Conservation (phyloP, 2,329 filamentous ascomycete genomes). For the Cladosporium cucumerinum region DNA sequence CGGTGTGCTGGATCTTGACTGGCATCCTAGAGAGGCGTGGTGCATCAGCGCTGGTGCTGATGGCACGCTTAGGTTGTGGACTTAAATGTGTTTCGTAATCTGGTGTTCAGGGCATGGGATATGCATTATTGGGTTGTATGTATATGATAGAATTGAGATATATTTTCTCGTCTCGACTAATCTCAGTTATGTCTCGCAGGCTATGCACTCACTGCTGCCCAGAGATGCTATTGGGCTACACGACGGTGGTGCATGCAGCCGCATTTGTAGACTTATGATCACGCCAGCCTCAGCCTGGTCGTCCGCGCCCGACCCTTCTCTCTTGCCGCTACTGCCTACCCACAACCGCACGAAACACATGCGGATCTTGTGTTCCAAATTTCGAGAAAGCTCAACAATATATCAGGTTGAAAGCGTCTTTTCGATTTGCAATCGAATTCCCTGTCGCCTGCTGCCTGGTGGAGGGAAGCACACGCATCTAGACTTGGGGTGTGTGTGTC, state of each 20-base stretch:
- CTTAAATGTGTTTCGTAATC: conserved; percentile 23
- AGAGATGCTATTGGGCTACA: neutral
- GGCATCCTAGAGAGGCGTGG: conserved; percentile 95
- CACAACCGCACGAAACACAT: no score
- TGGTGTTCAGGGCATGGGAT: neutral
- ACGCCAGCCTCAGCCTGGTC: neutral
- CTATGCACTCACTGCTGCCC: neutral
- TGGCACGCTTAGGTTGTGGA: conserved; percentile 88
- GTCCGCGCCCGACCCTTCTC: no score
- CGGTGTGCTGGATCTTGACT: conserved; percentile 90
- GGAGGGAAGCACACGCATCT: no score
- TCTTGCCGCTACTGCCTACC: no score
- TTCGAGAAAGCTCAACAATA: no score
- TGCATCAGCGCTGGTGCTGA: conserved; percentile 91
- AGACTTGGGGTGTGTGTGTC: neutral
- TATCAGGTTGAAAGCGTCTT: neutral
- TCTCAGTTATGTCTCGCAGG: neutral
- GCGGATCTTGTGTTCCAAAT: no score
- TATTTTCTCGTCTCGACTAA: neutral
- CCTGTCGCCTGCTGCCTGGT: neutral
- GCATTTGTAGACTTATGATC: neutral
- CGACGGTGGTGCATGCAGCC: neutral
- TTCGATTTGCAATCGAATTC: neutral
- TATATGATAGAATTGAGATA: conserved; percentile 9
- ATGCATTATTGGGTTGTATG: conserved; percentile 2